Conservation (phyloP, 2,329 filamentous ascomycete genomes). For the Aspergillus felis region DNA sequence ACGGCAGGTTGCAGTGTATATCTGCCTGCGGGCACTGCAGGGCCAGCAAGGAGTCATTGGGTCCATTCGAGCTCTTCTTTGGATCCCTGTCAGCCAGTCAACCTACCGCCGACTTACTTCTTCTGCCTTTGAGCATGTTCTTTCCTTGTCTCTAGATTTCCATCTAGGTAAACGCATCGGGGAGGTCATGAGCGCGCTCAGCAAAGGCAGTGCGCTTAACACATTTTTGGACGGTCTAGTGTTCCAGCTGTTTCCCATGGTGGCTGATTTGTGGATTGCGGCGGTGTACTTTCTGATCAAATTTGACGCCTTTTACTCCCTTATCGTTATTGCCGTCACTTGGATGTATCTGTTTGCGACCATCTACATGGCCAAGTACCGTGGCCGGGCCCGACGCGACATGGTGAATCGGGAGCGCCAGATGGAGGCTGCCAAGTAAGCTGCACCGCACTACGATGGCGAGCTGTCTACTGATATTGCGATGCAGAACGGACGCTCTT, state of each 20-base stretch:
- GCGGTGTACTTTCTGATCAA: conserved; percentile 57
- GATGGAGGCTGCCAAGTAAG: conserved; percentile 82
- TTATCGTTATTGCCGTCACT: conserved; percentile 53
- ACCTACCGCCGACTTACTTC: conserved; percentile 87
- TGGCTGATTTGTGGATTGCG: conserved; percentile 58
- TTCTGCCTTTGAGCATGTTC: conserved; percentile 93
- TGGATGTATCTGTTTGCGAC: conserved; percentile 51
- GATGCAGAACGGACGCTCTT: conserved; percentile 74
- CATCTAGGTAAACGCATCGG: conserved; percentile 51
- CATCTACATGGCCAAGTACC: conserved; percentile 66
- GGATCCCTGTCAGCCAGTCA: conserved; percentile 92
- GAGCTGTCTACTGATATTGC: neutral
- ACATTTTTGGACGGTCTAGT: conserved; percentile 62
- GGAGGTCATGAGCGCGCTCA: conserved; percentile 50
- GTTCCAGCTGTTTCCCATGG: conserved; percentile 56
- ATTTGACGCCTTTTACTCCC: conserved; percentile 60
- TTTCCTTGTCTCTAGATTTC: conserved; percentile 67
- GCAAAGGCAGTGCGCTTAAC: conserved; percentile 47
- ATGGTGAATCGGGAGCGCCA: conserved; percentile 91
- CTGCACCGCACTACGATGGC: conserved; percentile 6
- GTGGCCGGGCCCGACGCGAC: conserved; percentile 77
- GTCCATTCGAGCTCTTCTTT: conserved; percentile 73
- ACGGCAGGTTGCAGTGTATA: conserved; percentile 67
- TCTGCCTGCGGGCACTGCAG: conserved; percentile 72
- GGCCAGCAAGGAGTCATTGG: conserved; percentile 80